Conservation (phyloP, 2,329 filamentous ascomycete genomes). For the Orbilia brochopaga region DNA sequence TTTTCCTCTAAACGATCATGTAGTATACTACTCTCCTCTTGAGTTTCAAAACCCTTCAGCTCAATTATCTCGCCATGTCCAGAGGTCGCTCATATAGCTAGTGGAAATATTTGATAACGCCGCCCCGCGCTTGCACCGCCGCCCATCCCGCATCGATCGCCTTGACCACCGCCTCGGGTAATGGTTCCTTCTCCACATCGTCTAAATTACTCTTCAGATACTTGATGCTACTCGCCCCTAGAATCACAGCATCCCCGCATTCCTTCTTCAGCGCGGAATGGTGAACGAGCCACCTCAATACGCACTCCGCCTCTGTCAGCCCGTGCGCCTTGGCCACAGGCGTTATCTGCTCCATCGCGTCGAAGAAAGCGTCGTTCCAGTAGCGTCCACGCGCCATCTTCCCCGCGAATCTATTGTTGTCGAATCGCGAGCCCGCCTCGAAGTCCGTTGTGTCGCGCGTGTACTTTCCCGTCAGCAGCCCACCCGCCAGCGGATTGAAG, state of each 20-base stretch:
- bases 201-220: conserved; percentile 67
- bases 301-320: conserved; percentile 73
- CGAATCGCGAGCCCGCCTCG: conserved; percentile 52
- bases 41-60: too few relatives aligned
- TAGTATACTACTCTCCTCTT: too few relatives aligned
- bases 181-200: conserved; percentile 70
- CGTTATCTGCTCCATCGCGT: conserved; percentile 72
- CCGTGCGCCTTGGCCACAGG: conserved; percentile 70
- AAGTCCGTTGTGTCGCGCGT: conserved; percentile 62
- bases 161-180: conserved; percentile 78
- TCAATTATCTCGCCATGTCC: too few relatives aligned
- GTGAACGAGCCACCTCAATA: conserved; percentile 73
- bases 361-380: conserved; percentile 72
- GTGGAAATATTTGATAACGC: conserved; percentile 44
- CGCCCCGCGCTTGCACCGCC: conserved; percentile 63
- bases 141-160: conserved; percentile 79
- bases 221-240: conserved; percentile 66
- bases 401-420: conserved; percentile 69
- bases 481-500: conserved; percentile 82
- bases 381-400: conserved; percentile 70
- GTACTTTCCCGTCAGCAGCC: conserved; percentile 79
- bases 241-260: conserved; percentile 65
- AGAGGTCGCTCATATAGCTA: too few relatives aligned
- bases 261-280: conserved; percentile 67
- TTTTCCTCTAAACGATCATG: too few relatives aligned